These are phyloP conservation scores for Limtongozyma cylindracea DNA, from an alignment of 805 yeast genomes.

Conservation along the genomic window DNA sequence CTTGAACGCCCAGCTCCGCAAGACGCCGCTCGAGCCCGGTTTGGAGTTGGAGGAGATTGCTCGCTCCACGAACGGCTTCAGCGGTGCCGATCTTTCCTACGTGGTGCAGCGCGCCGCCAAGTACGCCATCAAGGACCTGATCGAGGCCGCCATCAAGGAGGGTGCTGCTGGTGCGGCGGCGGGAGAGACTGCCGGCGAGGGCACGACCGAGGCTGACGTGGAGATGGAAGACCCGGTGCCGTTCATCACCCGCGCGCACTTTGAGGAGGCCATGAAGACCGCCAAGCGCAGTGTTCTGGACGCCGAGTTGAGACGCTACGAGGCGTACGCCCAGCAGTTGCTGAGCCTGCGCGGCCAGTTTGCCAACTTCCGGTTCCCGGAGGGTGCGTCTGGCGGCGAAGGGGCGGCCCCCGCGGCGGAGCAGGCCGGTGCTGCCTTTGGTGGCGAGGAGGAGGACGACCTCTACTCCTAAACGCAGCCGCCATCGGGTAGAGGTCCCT, in stretches of 20 bases:
- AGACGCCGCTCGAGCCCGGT: constrained; percentile 96
- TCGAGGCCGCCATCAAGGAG: constrained; percentile 39
- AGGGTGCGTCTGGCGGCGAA: constrained; percentile 4
- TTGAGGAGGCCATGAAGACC: constrained; percentile 98
- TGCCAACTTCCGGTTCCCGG: constrained; percentile 70
- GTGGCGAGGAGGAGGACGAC: constrained; percentile 12
- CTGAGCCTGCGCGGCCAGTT: constrained; percentile 92
- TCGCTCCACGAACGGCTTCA: constrained; percentile 86
- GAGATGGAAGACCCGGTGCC: constrained; percentile 90
- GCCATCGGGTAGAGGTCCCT: too few species aligned
- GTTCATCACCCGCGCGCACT: constrained; percentile 75
- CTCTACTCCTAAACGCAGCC: constrained; percentile 5
- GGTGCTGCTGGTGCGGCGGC: constrained; percentile 15
- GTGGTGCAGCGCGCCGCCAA: constrained; percentile 98
- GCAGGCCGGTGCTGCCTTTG: constrained; percentile 16
- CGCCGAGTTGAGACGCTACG: constrained; percentile 94
- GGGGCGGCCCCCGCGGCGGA: constrained; percentile 5
- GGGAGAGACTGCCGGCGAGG: constrained; percentile 9
- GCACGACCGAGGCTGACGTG: constrained; percentile 24
- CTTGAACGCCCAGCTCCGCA: constrained; percentile 87
- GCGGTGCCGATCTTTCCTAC: constrained; percentile 96
- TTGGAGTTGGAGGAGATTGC: constrained; percentile 75
- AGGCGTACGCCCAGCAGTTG: constrained; percentile 91
- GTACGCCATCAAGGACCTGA: constrained; percentile 93
- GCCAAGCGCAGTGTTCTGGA: constrained; percentile 95